Evolutionary conservation across 176 grass and related monocot genomes (phyloP), one percentile per base, ranked within the genome.

Genomic region (Paspalum notatum): DNA sequence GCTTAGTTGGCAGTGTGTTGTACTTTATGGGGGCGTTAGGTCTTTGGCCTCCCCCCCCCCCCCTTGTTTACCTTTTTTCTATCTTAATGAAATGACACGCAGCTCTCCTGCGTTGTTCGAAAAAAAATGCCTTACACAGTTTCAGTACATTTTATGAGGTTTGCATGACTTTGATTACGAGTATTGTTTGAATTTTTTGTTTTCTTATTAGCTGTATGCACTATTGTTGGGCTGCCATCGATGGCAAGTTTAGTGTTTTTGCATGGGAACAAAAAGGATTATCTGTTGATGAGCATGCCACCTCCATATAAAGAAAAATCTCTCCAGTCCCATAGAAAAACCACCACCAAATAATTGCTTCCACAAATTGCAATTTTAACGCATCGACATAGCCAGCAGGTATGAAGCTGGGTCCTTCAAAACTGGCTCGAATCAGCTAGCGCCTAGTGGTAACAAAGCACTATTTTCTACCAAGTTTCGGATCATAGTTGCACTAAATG

Each of bases 141-240:
- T 49, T 66, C 17, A 25, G 5, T 79, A 62, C 3, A 25, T 47
- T 66, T 79, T 79, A 53, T 12, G 62, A 64, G 41, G 76, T 65
- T 51, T 78, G 45, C 45, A 50, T 51, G 75, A 11, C 6, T 51
- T 66, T 25, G 47, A 51, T 79, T 42, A 22, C 53, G 32, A 53
- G 12, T 13, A 79, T 11, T 37, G 0, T 54, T 5, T 54, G 42
- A 5, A 40, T 78, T 18, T 52, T 78, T 5, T 78, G 59, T n/a
- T 50, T 3, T 79, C 11, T 55, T 38, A 0, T n/a, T 65, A 65
- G n/a, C 44, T 59, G 7, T 39, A 59, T 75, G 72, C 39, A 75
- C 8, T 0, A 16, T 59, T 75, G 47, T 8, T 54, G n/a, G 47
- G 20, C 53, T 66, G 12, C 47, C 66, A 42, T 46, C 66, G 25